Evolutionary conservation across 345 rosid species (phyloP), one percentile per base, ranked within the genome.

Genomic region (Ceriops tagal): DNA sequence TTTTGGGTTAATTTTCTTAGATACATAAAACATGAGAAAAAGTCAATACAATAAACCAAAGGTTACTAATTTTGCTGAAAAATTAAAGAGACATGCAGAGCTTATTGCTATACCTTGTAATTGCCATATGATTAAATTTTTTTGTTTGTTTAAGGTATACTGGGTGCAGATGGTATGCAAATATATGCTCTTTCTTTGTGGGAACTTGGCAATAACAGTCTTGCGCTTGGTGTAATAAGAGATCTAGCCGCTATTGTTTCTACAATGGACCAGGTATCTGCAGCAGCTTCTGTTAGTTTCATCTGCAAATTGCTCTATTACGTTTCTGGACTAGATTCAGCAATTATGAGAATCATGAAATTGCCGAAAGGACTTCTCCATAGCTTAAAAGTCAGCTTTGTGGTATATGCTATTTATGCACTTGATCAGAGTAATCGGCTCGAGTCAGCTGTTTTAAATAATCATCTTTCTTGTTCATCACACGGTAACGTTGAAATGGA

Each of bases 101-200:
- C 61, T 63, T 28, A 60, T 63, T 71, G 8, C 62, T 43, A 49
- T 37, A 59, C 57, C 31, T 65, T 66, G 58, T 10, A 67, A 55
- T 27, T 73, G 37, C 70, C 13, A 55, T 47, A 18, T 68, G 43
- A 69, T 67, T 61, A 21, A 46, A 18, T 68, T 62, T 62, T 32
- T 67, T 65, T 13, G 15, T 43, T 43, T 43, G 31, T 74, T 79
- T 28, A 68, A 93, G 93, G 96, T 75, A 71, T 82, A 82, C 96
- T 91, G 68, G 92, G 88, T 68, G 80, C 76, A 0, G 86, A 85
- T 85, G 84, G 86, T 37, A 80, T 92, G 80, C 96, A 92, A 76
- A 75, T 92, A 73, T 88, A 92, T 84, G 96, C 96, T 68, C 74
- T 86, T 74, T 88, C 92, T 71, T 72, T 95, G 64, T 95, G 97